These are phyloP conservation scores for Heterobasidion irregulare DNA, from an alignment of 1,284 basidiomycete species.

Conservation along the genomic window DNA sequence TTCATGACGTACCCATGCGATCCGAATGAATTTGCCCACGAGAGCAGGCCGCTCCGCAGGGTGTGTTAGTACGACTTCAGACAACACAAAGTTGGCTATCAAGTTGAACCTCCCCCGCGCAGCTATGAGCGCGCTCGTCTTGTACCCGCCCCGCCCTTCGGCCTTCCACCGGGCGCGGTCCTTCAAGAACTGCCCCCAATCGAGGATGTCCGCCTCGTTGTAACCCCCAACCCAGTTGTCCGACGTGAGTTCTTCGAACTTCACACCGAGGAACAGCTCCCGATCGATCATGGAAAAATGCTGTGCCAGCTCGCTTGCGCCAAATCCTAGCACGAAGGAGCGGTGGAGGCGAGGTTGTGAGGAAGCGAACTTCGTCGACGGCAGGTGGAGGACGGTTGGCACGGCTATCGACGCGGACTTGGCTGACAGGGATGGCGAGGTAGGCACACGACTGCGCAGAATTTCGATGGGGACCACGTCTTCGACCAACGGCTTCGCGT, in stretches of 20 bases:
- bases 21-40: slow-evolving; percentile 75
- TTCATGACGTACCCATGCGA: slow-evolving; percentile 66
- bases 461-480: slow-evolving; percentile 63
- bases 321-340: slow-evolving; percentile 57
- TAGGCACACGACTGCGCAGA: slow-evolving; percentile 45
- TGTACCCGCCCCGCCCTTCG: slow-evolving; percentile 46
- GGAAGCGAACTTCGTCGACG: slow-evolving; percentile 8
- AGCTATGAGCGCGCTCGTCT: slow-evolving; percentile 64
- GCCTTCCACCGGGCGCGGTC: slow-evolving; percentile 65
- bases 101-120: slow-evolving; percentile 86
- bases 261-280: slow-evolving; percentile 76
- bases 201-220: slow-evolving; percentile 63
- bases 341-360: slow-evolving; percentile 35
- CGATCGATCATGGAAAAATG: slow-evolving; percentile 86
- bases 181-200: slow-evolving; percentile 79
- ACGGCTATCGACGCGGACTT: slow-evolving; percentile 6
- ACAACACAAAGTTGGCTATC: slow-evolving; percentile 75
- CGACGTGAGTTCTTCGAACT: slow-evolving; percentile 76
- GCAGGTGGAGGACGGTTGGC: not conserved
- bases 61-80: slow-evolving; percentile 69
- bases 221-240: slow-evolving; percentile 53
- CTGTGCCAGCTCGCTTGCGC: slow-evolving; percentile 59
- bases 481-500: slow-evolving; percentile 44
- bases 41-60: slow-evolving; percentile 60
- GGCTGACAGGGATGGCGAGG: slow-evolving; percentile 13